These are phyloP conservation scores for Epichloe gansuensis DNA, from an alignment of 2,329 filamentous ascomycete species.

Conservation along the genomic window DNA sequence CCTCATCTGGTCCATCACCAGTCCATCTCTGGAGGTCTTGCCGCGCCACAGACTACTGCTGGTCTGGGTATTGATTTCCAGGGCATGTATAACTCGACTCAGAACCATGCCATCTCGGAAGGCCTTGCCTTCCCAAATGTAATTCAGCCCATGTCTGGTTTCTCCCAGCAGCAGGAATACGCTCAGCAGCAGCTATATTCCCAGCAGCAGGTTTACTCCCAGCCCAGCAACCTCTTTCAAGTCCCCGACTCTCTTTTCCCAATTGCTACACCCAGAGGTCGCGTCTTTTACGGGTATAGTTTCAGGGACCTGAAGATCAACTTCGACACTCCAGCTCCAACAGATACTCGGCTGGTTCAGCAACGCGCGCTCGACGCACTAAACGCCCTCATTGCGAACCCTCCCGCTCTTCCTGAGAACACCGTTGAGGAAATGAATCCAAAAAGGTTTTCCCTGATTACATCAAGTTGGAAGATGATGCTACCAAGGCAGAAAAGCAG, in stretches of 20 bases:
- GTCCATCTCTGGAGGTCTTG: background rate
- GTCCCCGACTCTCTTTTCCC: background rate
- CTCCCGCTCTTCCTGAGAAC: conserved; percentile 18
- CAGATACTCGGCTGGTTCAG: background rate
- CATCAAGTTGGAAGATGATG: conserved; percentile 9
- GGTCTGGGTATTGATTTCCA: background rate
- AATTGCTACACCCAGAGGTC: background rate
- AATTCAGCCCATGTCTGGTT: background rate
- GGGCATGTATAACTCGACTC: background rate
- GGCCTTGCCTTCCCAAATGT: background rate
- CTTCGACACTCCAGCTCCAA: background rate
- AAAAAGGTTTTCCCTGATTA: conserved; percentile 14
- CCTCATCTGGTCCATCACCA: background rate
- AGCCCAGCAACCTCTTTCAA: background rate
- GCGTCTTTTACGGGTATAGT: background rate
- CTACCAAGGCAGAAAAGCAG: background rate
- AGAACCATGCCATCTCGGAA: background rate
- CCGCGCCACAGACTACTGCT: background rate
- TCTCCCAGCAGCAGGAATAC: background rate
- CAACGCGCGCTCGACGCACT: background rate
- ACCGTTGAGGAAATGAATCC: conserved; percentile 14
- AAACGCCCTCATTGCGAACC: background rate
- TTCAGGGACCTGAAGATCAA: background rate
- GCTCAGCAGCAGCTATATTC: background rate
- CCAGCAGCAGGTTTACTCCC: background rate